Evolutionary conservation across 108 stramenopile genomes (phyloP).

Genomic region (Licmophora abbreviata): DNA sequence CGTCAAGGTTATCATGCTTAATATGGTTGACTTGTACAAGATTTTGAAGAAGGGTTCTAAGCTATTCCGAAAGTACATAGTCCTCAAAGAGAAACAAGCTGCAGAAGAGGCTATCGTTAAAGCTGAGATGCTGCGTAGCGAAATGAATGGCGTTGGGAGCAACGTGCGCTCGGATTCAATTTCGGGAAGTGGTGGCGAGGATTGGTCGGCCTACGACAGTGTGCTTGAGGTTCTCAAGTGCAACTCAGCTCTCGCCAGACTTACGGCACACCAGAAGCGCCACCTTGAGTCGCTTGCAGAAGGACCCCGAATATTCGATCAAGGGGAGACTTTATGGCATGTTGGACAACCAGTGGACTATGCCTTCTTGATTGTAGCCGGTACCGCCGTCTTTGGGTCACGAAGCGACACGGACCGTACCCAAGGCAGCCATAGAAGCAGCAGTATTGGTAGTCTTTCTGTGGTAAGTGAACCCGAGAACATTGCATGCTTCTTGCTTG

Average conservation of each 20-base stretch:
- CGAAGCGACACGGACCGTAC: conserved; percentile 5
- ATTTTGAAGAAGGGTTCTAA: conserved; percentile 68
- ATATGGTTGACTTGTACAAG: conserved; percentile 49
- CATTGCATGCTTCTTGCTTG: too few relatives aligned
- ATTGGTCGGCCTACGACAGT: conserved; percentile 18
- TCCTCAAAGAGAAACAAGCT: conserved; percentile 41
- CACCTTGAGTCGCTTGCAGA: conserved; percentile 60
- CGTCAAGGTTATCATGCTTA: conserved; percentile 79
- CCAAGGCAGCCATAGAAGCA: conserved; percentile 5
- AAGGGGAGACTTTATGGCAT: conserved; percentile 41
- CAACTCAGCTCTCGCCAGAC: conserved; percentile 51
- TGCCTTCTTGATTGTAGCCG: conserved; percentile 55
- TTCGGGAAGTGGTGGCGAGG: conserved; percentile 6
- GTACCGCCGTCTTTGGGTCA: conserved; percentile 49
- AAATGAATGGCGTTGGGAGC: conserved; percentile 14
- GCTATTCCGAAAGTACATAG: conserved; percentile 63
- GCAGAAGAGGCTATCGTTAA: conserved; percentile 31
- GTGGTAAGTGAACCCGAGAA: background rate
- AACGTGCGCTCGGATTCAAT: background rate
- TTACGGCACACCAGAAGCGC: conserved; percentile 58
- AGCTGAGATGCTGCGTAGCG: conserved; percentile 25
- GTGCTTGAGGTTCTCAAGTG: conserved; percentile 34
- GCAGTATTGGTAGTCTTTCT: conserved; percentile 8
- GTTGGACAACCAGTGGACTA: conserved; percentile 48
- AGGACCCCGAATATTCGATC: conserved; percentile 37